Conservation (phyloP, 179 eudicot species). For the Corrigiola litoralis region DNA sequence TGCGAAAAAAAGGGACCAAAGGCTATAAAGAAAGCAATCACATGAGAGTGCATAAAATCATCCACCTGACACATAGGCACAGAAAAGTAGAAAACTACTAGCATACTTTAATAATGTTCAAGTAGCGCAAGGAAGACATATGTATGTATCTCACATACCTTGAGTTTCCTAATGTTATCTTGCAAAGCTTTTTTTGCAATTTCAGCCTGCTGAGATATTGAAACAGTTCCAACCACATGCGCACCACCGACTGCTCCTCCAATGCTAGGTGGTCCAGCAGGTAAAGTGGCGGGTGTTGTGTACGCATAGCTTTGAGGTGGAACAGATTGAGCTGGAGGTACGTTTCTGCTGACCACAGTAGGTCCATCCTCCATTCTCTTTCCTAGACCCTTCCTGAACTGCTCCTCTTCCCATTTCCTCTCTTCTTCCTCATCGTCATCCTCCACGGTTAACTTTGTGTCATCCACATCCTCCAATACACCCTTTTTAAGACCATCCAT, state of each 20-base stretch:
- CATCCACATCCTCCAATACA: constrained; percentile 72
- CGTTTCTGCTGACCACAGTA: constrained; percentile 28
- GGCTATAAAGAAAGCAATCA: not conserved
- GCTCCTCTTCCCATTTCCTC: constrained; percentile 94
- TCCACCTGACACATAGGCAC: not conserved
- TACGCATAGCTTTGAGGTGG: constrained; percentile 34
- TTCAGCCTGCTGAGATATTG: constrained; percentile 78
- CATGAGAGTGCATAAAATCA: not conserved
- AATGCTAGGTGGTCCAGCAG: constrained; percentile 38
- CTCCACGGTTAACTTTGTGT: constrained; percentile 24
- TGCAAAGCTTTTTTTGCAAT: constrained; percentile 72
- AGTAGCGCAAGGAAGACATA: no score
- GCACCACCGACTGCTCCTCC: constrained; percentile 58
- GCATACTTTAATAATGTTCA: not conserved
- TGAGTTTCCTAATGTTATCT: constrained; percentile 66
- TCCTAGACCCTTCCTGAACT: constrained; percentile 82
- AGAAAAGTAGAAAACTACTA: not conserved
- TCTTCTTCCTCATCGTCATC: constrained; percentile 92
- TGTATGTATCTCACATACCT: no score
- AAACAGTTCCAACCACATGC: constrained; percentile 43
- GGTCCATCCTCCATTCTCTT: constrained; percentile 75
- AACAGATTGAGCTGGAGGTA: constrained; percentile 36
- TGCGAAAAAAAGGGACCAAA: constrained; percentile 19
- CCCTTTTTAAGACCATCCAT: constrained; percentile 50
- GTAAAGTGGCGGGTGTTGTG: constrained; percentile 20